These are phyloP conservation scores for Cucumis hystrix DNA, from an alignment of 306 rosid genomes.

Conservation along the genomic window DNA sequence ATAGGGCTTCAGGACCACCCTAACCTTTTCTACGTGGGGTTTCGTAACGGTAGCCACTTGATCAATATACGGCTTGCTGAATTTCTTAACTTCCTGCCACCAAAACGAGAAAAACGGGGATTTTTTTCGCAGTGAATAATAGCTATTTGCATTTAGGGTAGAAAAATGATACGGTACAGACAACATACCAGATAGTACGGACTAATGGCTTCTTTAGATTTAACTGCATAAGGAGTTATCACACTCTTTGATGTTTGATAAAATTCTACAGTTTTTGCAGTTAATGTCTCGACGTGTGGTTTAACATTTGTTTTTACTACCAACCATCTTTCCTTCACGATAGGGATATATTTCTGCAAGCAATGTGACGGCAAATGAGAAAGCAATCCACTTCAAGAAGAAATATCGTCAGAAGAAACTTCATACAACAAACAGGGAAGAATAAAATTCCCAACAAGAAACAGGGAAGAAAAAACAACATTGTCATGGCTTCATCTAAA, in stretches of 20 bases:
- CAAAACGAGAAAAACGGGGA: background rate
- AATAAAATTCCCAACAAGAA: background rate
- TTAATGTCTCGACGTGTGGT: slow-evolving; percentile 48
- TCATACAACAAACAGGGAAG: background rate
- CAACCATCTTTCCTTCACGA: slow-evolving; percentile 47
- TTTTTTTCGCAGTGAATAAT: background rate
- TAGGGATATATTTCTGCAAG: slow-evolving; percentile 72
- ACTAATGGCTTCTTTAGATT: slow-evolving; percentile 52
- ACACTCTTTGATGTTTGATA: slow-evolving; percentile 51
- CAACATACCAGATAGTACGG: slow-evolving; percentile 70
- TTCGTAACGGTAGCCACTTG: slow-evolving; percentile 62
- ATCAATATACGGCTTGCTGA: slow-evolving; percentile 84
- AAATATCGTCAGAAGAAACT: background rate
- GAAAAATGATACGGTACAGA: background rate
- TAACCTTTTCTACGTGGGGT: slow-evolving; percentile 71
- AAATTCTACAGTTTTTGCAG: slow-evolving; percentile 41
- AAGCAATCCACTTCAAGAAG: background rate
- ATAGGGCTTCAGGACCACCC: slow-evolving; percentile 60
- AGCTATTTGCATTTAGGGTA: background rate
- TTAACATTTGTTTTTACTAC: slow-evolving; percentile 44
- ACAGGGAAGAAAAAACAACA: background rate
- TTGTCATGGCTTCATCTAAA: background rate
- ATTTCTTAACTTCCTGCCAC: slow-evolving; percentile 65
- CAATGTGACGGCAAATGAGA: background rate
- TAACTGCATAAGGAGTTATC: slow-evolving; percentile 51